Evolutionary conservation across 768 basidiomycete species (phyloP).

Genomic region (Lanmaoa pseudosensibilis): DNA sequence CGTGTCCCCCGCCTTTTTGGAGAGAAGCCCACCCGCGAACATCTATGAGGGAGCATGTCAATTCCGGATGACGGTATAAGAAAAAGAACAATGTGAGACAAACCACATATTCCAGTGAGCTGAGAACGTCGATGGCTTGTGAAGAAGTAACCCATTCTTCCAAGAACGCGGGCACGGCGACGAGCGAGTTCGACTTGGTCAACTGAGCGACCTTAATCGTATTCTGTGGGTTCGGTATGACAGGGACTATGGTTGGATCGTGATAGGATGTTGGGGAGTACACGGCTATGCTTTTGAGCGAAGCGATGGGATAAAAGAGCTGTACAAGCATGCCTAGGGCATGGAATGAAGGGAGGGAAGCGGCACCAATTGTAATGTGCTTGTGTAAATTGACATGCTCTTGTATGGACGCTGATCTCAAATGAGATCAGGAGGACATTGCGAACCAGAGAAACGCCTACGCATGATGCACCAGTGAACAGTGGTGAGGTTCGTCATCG

Average conservation of each 20-base stretch:
- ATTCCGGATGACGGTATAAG: neutral
- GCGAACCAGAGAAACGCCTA: conserved; percentile 14
- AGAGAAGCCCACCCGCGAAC: conserved; percentile 39
- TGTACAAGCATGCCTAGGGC: conserved; percentile 17
- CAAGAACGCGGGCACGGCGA: conserved; percentile 26
- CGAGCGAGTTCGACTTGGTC: conserved; percentile 15
- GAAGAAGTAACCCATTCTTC: conserved; percentile 21
- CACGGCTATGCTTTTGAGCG: conserved; percentile 10
- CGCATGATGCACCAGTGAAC: conserved; percentile 37
- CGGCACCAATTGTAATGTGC: conserved; percentile 4
- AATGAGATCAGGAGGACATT: neutral
- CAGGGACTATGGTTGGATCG: conserved; percentile 14
- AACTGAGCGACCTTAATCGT: conserved; percentile 16
- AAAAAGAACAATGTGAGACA: neutral
- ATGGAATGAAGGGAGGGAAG: conserved; percentile 29
- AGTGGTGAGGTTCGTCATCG: conserved; percentile 31
- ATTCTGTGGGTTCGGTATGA: conserved; percentile 24
- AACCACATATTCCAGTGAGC: conserved; percentile 22
- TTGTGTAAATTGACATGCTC: conserved; percentile 4
- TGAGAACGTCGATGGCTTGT: conserved; percentile 21
- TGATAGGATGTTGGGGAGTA: conserved; percentile 22
- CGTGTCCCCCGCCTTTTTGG: conserved; percentile 35
- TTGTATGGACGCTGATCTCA: conserved; percentile 4
- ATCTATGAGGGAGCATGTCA: conserved; percentile 20
- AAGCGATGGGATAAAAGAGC: conserved; percentile 12